Evolutionary conservation across 495 filamentous ascomycete species (phyloP), one percentile per base, ranked within the genome.

Genomic region (Staphylotrichum tortipilum): DNA sequence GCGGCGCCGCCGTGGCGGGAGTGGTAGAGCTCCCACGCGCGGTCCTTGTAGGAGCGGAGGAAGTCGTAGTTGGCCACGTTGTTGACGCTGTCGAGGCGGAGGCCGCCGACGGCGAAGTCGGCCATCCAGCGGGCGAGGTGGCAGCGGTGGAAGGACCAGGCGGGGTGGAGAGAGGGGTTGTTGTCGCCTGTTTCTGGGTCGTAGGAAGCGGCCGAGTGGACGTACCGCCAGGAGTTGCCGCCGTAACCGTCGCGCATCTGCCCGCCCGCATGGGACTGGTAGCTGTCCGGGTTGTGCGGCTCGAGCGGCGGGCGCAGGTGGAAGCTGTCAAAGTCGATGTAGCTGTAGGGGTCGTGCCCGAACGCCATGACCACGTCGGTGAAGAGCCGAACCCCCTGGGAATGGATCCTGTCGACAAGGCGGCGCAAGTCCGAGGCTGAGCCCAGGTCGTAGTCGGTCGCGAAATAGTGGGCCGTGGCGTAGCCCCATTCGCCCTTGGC

Each of bases 11-110:
- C 36, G 29, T 58, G 55, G 3, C 50, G 31, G 1, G 49, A 40
- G 9, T 49, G 43, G 45, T 58, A 59, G 1, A 66, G 53, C 8
- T 52, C 49, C 58, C 59, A 64, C 10, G 58, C 61, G 12, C 53
- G 50, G 2, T 64, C 51, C 37, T 56, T 60, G 50, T 63, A 63
- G 11, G 55, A 50, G 28, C 49, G 58, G 4, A 67, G 30, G 33
- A 67, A 67, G 35, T 63, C 56, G 39, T 60, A 65, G 50, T 46
- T 65, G n/a, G 50, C 61, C 6, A 63, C 50, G 40, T 67, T 67
- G 54, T 65, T 63, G 23, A 65, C 50, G 48, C 56, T 61, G 44
- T 67, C 64, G 2, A 67, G 55, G 2, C 64, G 56, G 15, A 67
- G 57, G 0, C 64, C 64, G 34, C 35, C 55, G n/a, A 67, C 55